These are phyloP conservation scores for Fragaria iinumae DNA, from an alignment of 306 rosid species.

Conservation along the genomic window DNA sequence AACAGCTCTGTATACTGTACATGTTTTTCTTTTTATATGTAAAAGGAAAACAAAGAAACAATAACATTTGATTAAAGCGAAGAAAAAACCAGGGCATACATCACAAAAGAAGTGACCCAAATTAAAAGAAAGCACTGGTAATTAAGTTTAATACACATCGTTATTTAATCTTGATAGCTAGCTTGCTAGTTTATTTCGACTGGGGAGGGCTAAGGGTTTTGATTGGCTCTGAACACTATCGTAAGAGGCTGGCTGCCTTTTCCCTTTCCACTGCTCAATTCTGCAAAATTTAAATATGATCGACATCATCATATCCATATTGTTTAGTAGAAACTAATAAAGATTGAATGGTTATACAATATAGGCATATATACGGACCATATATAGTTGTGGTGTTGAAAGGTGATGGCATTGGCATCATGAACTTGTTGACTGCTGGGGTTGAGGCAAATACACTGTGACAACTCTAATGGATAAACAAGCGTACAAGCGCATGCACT, in stretches of 20 bases:
- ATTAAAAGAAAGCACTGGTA: background rate
- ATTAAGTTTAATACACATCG: too few relatives aligned
- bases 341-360: too few relatives aligned
- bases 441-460: constrained; percentile 8
- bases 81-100: background rate
- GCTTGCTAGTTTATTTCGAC: background rate
- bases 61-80: too few relatives aligned
- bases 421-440: background rate
- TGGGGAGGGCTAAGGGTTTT: too few relatives aligned
- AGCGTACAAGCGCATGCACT: background rate
- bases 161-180: too few relatives aligned
- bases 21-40: too few relatives aligned
- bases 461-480: background rate
- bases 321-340: too few relatives aligned
- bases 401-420: background rate
- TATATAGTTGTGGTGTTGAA: background rate
- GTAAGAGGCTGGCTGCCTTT: background rate
- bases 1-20: too few relatives aligned
- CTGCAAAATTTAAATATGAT: background rate
- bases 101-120: background rate
- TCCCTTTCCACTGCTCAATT: background rate
- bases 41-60: too few relatives aligned
- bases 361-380: too few relatives aligned
- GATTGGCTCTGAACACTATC: too few relatives aligned
- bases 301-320: too few relatives aligned